phyloP scores from a whole-genome alignment of 2,329 filamentous ascomycete species.

The Pleoardoris graminearum region DNA sequence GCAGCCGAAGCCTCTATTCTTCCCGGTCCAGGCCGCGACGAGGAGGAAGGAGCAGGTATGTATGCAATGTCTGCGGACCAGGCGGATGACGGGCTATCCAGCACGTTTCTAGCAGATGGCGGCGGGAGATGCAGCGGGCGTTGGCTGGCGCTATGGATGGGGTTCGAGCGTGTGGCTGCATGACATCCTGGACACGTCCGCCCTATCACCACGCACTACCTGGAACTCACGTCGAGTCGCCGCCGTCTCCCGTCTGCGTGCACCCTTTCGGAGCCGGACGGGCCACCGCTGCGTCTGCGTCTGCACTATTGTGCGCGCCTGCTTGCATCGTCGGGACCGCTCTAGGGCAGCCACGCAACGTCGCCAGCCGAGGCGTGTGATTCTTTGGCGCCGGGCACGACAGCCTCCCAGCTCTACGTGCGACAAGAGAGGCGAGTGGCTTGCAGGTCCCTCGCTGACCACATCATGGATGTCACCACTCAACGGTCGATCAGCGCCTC shows the following conservation, averaged over 20 bases:
- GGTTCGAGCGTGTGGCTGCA: constrained; percentile 33
- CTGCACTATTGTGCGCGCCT: too few species aligned
- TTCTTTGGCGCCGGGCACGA: background rate
- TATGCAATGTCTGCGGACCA: background rate
- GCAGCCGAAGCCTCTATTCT: background rate
- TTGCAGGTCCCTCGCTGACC: constrained; percentile 13
- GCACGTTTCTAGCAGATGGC: constrained; percentile 9
- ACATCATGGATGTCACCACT: constrained; percentile 11
- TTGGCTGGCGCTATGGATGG: constrained; percentile 25
- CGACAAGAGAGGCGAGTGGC: constrained; percentile 21
- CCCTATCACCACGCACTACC: constrained; percentile 8
- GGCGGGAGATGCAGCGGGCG: constrained; percentile 14
- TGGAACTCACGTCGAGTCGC: constrained; percentile 1
- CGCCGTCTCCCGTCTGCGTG: background rate
- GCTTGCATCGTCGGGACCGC: background rate
- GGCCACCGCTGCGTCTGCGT: background rate
- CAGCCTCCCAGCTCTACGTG: background rate
- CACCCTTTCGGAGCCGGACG: background rate
- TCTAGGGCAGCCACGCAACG: background rate
- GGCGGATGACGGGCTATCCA: constrained; percentile 18
- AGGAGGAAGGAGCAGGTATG: background rate
- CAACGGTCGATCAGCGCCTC: constrained; percentile 16
- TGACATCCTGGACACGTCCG: background rate
- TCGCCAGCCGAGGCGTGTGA: background rate
- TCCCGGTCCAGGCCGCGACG: background rate